phyloP scores from a whole-genome alignment of 2,329 filamentous ascomycete genomes.

The Fusarium sp. region DNA sequence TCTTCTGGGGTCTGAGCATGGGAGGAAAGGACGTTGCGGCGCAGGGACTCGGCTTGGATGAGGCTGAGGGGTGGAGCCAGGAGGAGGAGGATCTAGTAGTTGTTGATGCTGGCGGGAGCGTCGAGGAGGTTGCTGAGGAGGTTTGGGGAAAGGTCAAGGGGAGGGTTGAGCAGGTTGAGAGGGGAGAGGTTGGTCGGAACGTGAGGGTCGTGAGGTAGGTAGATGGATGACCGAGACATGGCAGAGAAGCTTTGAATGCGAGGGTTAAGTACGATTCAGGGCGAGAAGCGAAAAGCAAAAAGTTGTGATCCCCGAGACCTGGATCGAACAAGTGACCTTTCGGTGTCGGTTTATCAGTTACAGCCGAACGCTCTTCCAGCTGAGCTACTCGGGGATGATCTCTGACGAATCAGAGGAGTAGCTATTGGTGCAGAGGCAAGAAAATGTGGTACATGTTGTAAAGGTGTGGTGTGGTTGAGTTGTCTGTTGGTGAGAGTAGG shows the following conservation, averaged over 20 bases:
- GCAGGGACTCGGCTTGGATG: conserved; percentile 38
- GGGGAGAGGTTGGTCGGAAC: conserved; percentile 56
- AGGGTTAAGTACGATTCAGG: neutral
- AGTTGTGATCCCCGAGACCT: conserved; percentile 37
- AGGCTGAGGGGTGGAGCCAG: conserved; percentile 52
- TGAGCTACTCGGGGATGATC: conserved; percentile 41
- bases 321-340: conserved; percentile 44
- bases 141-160: conserved; percentile 62
- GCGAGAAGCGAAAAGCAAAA: conserved; percentile 14
- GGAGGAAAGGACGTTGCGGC: conserved; percentile 53
- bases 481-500: too few species aligned
- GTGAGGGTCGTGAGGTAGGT: conserved; percentile 52
- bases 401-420: conserved; percentile 1
- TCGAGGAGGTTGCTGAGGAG: conserved; percentile 65
- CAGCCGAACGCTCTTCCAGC: conserved; percentile 44
- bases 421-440: neutral
- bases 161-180: conserved; percentile 60
- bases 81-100: conserved; percentile 64
- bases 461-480: too few species aligned
- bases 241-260: neutral
- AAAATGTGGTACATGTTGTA: neutral
- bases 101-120: conserved; percentile 61
- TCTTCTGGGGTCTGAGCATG: conserved; percentile 71
- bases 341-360: conserved; percentile 32
- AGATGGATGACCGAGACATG: conserved; percentile 3